These are phyloP conservation scores for Niveomyces coronatus DNA, from an alignment of 2,329 filamentous ascomycete species.

Conservation along the genomic window DNA sequence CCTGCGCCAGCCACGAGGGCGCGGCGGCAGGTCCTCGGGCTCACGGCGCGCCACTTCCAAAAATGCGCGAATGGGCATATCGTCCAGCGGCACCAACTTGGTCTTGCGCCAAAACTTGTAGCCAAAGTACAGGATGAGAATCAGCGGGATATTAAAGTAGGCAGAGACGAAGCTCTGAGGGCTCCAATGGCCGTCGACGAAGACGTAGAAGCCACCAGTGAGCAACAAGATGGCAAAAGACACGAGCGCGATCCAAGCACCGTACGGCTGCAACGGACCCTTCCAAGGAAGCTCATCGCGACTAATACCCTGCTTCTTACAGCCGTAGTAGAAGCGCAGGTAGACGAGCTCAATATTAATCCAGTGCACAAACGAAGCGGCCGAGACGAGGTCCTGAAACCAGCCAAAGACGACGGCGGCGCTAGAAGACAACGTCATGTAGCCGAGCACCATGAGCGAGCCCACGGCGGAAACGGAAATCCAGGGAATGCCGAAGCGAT, in stretches of 20 bases:
- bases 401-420: conserved; percentile 52
- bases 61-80: conserved; percentile 14
- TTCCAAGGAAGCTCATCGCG: conserved; percentile 34
- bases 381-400: conserved; percentile 53
- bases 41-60: conserved; percentile 10
- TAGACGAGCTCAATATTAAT: conserved; percentile 40
- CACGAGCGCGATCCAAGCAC: conserved; percentile 45
- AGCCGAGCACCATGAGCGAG: conserved; percentile 49
- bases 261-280: conserved; percentile 43
- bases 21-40: conserved; percentile 7
- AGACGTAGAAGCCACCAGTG: conserved; percentile 61
- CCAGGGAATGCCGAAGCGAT: conserved; percentile 44
- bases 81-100: conserved; percentile 11
- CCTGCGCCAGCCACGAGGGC: conserved; percentile 12
- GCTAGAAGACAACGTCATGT: conserved; percentile 49
- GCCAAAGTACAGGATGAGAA: conserved; percentile 43
- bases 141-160: conserved; percentile 48
- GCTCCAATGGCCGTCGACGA: conserved; percentile 52
- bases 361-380: conserved; percentile 42
- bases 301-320: conserved; percentile 36
- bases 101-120: conserved; percentile 36
- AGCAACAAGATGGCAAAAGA: conserved; percentile 46
- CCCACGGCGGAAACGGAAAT: conserved; percentile 34
- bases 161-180: conserved; percentile 46
- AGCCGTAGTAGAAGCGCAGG: conserved; percentile 41